Conservation (phyloP, 2,329 filamentous ascomycete species). For the Tympanopsis confertula region DNA sequence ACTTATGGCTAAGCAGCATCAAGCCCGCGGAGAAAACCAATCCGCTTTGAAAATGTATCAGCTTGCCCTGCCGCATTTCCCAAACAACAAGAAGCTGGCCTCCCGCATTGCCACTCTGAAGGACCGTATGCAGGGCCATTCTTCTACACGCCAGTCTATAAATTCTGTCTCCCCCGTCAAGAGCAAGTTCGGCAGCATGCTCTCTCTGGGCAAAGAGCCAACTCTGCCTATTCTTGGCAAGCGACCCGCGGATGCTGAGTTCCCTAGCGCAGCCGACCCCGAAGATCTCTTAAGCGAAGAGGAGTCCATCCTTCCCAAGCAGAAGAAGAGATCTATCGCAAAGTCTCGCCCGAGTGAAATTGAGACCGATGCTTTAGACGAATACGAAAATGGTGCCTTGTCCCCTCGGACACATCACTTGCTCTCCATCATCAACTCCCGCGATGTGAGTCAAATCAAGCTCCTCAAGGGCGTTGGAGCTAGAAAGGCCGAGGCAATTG, state of each 20-base stretch:
- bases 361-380: constrained; percentile 2
- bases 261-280: too few relatives aligned
- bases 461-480: constrained; percentile 29
- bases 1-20: constrained; percentile 84
- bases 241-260: too few relatives aligned
- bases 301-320: too few relatives aligned
- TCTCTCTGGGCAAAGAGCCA: neutral
- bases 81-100: constrained; percentile 66
- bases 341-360: too few relatives aligned
- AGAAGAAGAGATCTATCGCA: too few relatives aligned
- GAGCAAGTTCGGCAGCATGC: neutral
- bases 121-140: constrained; percentile 6
- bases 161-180: too few relatives aligned
- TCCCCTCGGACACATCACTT: constrained; percentile 29
- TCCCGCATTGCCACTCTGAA: constrained; percentile 57
- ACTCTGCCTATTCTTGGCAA: too few relatives aligned
- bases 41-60: constrained; percentile 79
- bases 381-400: constrained; percentile 9
- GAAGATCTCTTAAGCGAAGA: too few relatives aligned
- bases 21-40: constrained; percentile 67
- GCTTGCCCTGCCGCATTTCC: constrained; percentile 73
- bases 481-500: constrained; percentile 32
- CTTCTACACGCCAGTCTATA: too few relatives aligned
- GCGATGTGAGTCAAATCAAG: constrained; percentile 29
- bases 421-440: constrained; percentile 29